These are phyloP conservation scores for Penicilliopsis zonata DNA, from an alignment of 495 filamentous ascomycete genomes.

Conservation along the genomic window DNA sequence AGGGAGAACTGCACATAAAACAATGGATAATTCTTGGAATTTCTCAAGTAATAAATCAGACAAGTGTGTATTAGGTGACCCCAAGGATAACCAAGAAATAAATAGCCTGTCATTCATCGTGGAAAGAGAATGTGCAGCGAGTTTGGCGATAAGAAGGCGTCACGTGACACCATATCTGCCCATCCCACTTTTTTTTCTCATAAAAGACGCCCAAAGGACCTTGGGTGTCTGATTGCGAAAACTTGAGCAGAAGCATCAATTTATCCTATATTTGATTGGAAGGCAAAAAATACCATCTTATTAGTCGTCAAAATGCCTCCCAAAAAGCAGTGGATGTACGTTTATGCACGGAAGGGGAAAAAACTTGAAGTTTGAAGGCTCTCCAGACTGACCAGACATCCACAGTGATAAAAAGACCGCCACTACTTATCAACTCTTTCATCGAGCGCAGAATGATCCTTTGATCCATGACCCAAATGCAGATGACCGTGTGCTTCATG, in stretches of 20 bases:
- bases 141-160: constrained; percentile 5
- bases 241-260: no score
- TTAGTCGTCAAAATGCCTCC: constrained; percentile 51
- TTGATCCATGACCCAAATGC: constrained; percentile 78
- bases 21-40: not conserved
- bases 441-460: constrained; percentile 94
- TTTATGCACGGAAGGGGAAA: no score
- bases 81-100: no score
- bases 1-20: not conserved
- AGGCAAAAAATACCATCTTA: no score
- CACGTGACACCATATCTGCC: constrained; percentile 24
- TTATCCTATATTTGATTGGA: no score
- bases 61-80: no score
- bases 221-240: no score
- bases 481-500: constrained; percentile 67
- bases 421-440: constrained; percentile 82
- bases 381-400: constrained; percentile 5
- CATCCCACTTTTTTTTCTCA: constrained; percentile 19
- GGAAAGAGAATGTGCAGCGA: no score
- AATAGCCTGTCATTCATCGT: no score
- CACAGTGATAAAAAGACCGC: constrained; percentile 86
- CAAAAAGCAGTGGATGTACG: constrained; percentile 83
- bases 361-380: no score
- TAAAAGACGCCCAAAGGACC: constrained; percentile 1
- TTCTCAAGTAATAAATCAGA: not conserved